Evolutionary conservation across 768 basidiomycete genomes (phyloP).

Genomic region (Scleroderma bovista): DNA sequence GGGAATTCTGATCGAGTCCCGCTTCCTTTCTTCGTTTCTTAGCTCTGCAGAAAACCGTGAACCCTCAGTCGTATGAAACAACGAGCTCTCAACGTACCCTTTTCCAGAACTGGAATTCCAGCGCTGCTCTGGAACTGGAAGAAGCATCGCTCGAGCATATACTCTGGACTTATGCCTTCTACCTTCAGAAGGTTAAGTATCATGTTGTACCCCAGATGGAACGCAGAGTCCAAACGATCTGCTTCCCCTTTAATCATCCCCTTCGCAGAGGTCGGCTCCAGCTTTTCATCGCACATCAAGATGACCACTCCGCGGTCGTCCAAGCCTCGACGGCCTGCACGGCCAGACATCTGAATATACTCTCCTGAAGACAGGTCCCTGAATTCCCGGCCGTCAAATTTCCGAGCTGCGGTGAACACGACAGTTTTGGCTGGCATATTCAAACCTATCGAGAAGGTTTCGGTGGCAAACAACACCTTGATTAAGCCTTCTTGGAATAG

Average conservation of each 20-base stretch:
- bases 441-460: slow-evolving; percentile 95
- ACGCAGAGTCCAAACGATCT: slow-evolving; percentile 94
- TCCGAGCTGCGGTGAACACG: slow-evolving; percentile 91
- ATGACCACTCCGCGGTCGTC: slow-evolving; percentile 99
- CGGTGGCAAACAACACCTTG: slow-evolving; percentile 97
- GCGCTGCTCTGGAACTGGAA: slow-evolving; percentile 96
- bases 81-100: slow-evolving; percentile 47
- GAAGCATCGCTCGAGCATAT: slow-evolving; percentile 96
- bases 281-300: slow-evolving; percentile 99
- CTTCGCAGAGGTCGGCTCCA: slow-evolving; percentile 89
- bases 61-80: background rate
- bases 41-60: slow-evolving; percentile 50
- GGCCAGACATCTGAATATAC: slow-evolving; percentile 99
- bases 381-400: slow-evolving; percentile 95
- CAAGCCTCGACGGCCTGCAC: slow-evolving; percentile 92
- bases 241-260: slow-evolving; percentile 98
- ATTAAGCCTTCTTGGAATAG: slow-evolving; percentile 97
- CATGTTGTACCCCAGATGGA: slow-evolving; percentile 99
- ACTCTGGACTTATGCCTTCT: slow-evolving; percentile 97
- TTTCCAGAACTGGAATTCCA: slow-evolving; percentile 79
- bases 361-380: slow-evolving; percentile 90
- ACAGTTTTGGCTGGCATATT: slow-evolving; percentile 99
- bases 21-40: slow-evolving; percentile 60
- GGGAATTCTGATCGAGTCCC: slow-evolving; percentile 62
- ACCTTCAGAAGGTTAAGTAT: slow-evolving; percentile 97